Evolutionary conservation across 148 eudicot species (phyloP), one percentile per base, ranked within the genome.

Genomic region (Mesembryanthemum crystallinum): DNA sequence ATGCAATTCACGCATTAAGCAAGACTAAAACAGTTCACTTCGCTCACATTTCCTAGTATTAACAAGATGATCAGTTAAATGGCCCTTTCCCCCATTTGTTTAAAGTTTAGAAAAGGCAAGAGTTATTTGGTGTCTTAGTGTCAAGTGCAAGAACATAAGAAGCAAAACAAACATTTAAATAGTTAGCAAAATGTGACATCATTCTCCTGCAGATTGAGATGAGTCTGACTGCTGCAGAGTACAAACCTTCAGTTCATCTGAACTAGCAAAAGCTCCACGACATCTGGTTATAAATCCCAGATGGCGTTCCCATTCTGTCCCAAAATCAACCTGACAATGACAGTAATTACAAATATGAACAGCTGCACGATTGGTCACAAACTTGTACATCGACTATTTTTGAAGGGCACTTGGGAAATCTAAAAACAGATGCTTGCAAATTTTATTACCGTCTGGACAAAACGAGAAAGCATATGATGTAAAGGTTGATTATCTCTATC

Each of bases 241-340:
- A 87, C 75, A 43, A 29, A 91, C 97, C 97, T 89, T 87, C 63
- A 91, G 69, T 71, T 81, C 85, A 73, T 85, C 85, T 18, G 85
- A 67, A 80, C 79, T 69, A 47, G 86, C 78, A 75, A 91, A 88
- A 69, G 93, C 86, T 84, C 86, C 93, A 72, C 93, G 93, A 33
- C 97, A 89, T 33, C 85, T 88, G 67, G 84, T 78, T 28, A 89
- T 75, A 80, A 91, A 91, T n/a, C 83, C 76, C 67, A 91, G 84
- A 72, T 89, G 86, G 71, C 77, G 83, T 73, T 86, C 93, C 76
- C 83, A 18, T 30, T 86, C 82, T 27, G 51, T 69, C 72, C 88
- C 93, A 84, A 84, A 84, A 76, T 88, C 90, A 79, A 91, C 97
- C 97, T 91, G 72, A 67, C 33, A 82, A 42, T 63, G 63, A 65